A percentile compares a stretch with the other conserved stretches of the same genome.
Conservation (phyloP, 2,329 filamentous ascomycete species). For the Lasiodiplodia sp. region DNA sequence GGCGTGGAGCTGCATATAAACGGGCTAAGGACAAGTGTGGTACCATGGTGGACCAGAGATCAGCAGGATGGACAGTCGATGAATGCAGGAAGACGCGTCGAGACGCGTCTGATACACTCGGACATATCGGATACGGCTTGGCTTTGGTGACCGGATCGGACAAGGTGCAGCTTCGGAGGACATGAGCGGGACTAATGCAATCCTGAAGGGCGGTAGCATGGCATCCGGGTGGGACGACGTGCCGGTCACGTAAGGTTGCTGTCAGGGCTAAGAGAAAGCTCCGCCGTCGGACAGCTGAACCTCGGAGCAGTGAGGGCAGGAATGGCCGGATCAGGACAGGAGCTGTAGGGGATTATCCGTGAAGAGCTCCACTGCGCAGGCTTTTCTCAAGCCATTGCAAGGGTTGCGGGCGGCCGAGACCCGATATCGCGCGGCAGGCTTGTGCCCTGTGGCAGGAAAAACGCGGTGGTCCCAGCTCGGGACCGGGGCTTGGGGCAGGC, state of each 20-base stretch:
- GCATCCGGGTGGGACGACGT: not conserved
- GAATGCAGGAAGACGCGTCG: slow-evolving; percentile 19
- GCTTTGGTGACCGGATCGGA: slow-evolving; percentile 20
- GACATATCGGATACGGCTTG: slow-evolving; percentile 5
- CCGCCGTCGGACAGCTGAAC: slow-evolving; percentile 23
- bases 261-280: slow-evolving; percentile 17
- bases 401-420: slow-evolving; percentile 8
- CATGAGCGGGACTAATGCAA: not conserved
- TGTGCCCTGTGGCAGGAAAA: not conserved
- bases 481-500: not conserved
- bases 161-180: not conserved
- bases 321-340: slow-evolving; percentile 7
- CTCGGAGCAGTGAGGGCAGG: slow-evolving; percentile 10
- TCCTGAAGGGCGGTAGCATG: not conserved
- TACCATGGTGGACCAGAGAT: slow-evolving; percentile 20
- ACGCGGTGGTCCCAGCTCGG: slow-evolving; percentile 25
- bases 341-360: not conserved
- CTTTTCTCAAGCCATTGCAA: slow-evolving; percentile 15
- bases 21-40: not conserved
- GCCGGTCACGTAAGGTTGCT: slow-evolving; percentile 13
- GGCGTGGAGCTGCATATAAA: not conserved
- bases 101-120: slow-evolving; percentile 25
- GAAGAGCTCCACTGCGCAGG: slow-evolving; percentile 12
- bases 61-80: slow-evolving; percentile 13
- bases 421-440: slow-evolving; percentile 15